Base-by-base conservation (phyloP, 2,329 filamentous ascomycete species). In the Aspergillus sergii region DNA sequence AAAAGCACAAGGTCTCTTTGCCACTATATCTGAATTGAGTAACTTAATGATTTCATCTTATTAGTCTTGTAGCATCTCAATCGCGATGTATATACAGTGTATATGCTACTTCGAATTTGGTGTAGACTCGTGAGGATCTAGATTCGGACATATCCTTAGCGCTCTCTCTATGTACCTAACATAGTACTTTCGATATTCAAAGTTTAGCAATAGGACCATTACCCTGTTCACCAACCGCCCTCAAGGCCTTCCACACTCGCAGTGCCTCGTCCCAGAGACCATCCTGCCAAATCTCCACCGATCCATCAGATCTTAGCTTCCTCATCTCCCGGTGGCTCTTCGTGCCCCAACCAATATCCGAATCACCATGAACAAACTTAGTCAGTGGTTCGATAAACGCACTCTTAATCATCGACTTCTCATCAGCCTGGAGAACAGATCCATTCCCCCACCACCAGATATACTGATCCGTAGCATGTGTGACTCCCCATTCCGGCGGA, bases 381-480 rank as follows among this genome's bases (percentile, higher is more conserved):
- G 59, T 63, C 58, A 77, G 66, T 7, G 76, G 75, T 4, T 67
- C 71, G 41, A 76, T 68, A 57, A 78, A 61, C 1, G 71, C 75
- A 11, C 53, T 30, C 14, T 67, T 71, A 0, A 83, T 72, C 21
- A 82, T 62, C 7, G 57, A 56, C 69, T 84, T 84, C 71, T 88
- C 85, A 10, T 71, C 66, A 0, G 71, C 70, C 8, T 72, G 77
- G 58, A 87, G 61, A 0, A 68, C 62, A 5, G 73, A 74, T 1
- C 81, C 82, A 65, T 83, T 80, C 0, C 85, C 85, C 80, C 81
- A 87, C 61, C 86, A 84, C 85, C 85, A 88, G 34, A 87, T 80
- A 7, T 78, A 74, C 69, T 83, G 78, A 64, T 88, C 85, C 0
- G 82, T 83, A 0, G 79, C 79, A 69, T 88, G 85, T 19, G 84